Evolutionary conservation across 805 yeast genomes (phyloP).

Genomic region (Candida fluviatilis): DNA sequence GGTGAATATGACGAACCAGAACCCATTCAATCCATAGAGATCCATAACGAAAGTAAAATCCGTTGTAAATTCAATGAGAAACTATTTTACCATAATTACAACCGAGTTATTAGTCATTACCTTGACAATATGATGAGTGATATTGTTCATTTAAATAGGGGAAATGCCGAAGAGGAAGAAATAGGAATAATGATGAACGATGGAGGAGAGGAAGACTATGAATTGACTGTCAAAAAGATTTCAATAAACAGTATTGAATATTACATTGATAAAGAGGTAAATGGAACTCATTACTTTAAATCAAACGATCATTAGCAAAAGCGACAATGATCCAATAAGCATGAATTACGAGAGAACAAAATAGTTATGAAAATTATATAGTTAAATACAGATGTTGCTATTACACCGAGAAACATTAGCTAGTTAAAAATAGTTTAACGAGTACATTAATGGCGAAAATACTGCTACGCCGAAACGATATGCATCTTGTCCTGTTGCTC

Average conservation of each 20-base stretch:
- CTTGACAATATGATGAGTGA: constrained; percentile 28
- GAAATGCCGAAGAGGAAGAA: constrained; percentile 36
- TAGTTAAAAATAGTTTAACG: too few species aligned
- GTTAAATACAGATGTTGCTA: too few species aligned
- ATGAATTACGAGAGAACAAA: not conserved
- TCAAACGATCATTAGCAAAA: not conserved
- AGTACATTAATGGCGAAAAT: too few species aligned
- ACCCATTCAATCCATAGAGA: constrained; percentile 14
- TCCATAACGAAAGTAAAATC: constrained; percentile 7
- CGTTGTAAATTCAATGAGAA: constrained; percentile 12
- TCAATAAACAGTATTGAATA: constrained; percentile 32
- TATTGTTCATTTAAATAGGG: constrained; percentile 33
- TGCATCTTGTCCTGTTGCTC: too few species aligned
- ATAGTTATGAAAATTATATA: not conserved
- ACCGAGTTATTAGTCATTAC: constrained; percentile 27
- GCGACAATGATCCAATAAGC: not conserved
- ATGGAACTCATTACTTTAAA: constrained; percentile 34
- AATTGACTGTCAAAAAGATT: constrained; percentile 21
- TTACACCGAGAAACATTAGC: too few species aligned
- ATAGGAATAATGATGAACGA: constrained; percentile 30
- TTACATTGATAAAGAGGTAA: constrained; percentile 31
- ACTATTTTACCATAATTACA: constrained; percentile 6
- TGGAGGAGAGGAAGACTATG: constrained; percentile 22
- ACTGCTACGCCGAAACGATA: too few species aligned
- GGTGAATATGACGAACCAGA: constrained; percentile 34